Percentiles rank a stretch among this genome's conserved stretches.
Evolutionary conservation across 106 monocot species (phyloP).

Genomic region (Hemerocallis citrina): DNA sequence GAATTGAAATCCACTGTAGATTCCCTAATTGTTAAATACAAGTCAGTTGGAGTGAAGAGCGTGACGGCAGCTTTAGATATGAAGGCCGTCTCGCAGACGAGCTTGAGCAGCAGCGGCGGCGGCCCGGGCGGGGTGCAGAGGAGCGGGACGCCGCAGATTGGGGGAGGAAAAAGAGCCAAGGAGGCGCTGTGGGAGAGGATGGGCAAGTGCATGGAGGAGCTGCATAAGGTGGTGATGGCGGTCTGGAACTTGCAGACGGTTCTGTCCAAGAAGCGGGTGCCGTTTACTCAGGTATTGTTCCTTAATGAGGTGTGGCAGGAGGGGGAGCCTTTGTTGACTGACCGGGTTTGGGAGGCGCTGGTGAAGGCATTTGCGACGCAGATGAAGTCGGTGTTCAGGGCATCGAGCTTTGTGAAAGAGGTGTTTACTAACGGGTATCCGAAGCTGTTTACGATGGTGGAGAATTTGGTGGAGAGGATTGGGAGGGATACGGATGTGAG

Average conservation of each 20-base stretch:
- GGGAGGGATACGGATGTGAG: conserved; percentile 78
- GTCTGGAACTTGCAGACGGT: conserved; percentile 94
- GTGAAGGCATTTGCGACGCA: conserved; percentile 78
- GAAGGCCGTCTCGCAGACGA: conserved; percentile 67
- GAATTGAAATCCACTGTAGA: conserved; percentile 77
- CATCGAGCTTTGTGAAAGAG: conserved; percentile 94
- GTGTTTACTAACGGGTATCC: conserved; percentile 86
- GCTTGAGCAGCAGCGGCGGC: conserved; percentile 23
- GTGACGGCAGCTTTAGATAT: conserved; percentile 68
- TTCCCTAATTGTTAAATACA: conserved; percentile 61
- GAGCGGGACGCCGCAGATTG: conserved; percentile 93
- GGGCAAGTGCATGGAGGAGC: conserved; percentile 80
- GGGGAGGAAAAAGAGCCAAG: conserved; percentile 60
- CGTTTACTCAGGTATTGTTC: conserved; percentile 87
- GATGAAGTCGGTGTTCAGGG: conserved; percentile 81
- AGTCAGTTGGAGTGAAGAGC: conserved; percentile 64
- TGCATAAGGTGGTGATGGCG: conserved; percentile 64
- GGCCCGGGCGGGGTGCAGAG: conserved; percentile 50
- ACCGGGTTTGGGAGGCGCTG: conserved; percentile 88
- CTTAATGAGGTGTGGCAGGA: conserved; percentile 98
- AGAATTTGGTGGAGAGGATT: conserved; percentile 92
- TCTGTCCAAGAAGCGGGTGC: conserved; percentile 77
- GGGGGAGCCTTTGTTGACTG: conserved; percentile 78
- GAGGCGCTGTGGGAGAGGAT: conserved; percentile 93
- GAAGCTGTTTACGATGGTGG: conserved; percentile 79